phyloP scores from a whole-genome alignment of 495 filamentous ascomycete genomes.

The Penicillium canariense region DNA sequence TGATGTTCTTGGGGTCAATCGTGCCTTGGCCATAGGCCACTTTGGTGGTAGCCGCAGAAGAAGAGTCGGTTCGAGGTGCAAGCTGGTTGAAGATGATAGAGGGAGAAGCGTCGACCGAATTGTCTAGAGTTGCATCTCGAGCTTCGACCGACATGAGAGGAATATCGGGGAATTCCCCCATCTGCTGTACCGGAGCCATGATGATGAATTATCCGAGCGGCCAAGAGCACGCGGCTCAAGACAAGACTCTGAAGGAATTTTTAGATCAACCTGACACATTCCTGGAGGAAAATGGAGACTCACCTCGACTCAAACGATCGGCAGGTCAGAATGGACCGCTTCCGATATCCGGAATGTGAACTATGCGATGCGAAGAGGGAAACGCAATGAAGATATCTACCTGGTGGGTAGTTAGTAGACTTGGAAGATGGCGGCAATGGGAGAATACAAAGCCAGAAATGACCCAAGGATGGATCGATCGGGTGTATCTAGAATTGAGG shows the following conservation, averaged over 20 bases:
- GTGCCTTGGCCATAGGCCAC: slow-evolving; percentile 49
- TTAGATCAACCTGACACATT: slow-evolving; percentile 8
- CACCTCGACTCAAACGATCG: slow-evolving; percentile 16
- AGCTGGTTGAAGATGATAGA: slow-evolving; percentile 17
- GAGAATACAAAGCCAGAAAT: slow-evolving; percentile 14
- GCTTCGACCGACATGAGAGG: slow-evolving; percentile 13
- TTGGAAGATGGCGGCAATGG: slow-evolving; percentile 3
- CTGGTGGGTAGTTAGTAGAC: slow-evolving; percentile 8
- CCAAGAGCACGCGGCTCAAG: slow-evolving; percentile 43
- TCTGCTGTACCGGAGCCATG: slow-evolving; percentile 36
- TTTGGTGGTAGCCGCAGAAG: slow-evolving; percentile 19
- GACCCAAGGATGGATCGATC: slow-evolving; percentile 9
- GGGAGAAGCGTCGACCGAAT: not conserved
- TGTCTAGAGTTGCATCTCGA: slow-evolving; percentile 9
- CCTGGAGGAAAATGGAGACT: not conserved
- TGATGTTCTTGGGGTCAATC: slow-evolving; percentile 64
- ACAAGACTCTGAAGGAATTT: slow-evolving; percentile 27
- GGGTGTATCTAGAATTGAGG: slow-evolving; percentile 31
- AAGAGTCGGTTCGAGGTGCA: slow-evolving; percentile 23
- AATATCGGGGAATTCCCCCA: slow-evolving; percentile 30
- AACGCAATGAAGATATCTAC: not conserved
- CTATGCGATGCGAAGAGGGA: slow-evolving; percentile 4
- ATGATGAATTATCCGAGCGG: slow-evolving; percentile 24
- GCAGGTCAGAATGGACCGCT: slow-evolving; percentile 8
- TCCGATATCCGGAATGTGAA: slow-evolving; percentile 8